A percentile compares a stretch with the other conserved stretches of the same genome.
These are phyloP conservation scores for Nothophoma quercina DNA, from an alignment of 2,329 filamentous ascomycete genomes.

Conservation along the genomic window DNA sequence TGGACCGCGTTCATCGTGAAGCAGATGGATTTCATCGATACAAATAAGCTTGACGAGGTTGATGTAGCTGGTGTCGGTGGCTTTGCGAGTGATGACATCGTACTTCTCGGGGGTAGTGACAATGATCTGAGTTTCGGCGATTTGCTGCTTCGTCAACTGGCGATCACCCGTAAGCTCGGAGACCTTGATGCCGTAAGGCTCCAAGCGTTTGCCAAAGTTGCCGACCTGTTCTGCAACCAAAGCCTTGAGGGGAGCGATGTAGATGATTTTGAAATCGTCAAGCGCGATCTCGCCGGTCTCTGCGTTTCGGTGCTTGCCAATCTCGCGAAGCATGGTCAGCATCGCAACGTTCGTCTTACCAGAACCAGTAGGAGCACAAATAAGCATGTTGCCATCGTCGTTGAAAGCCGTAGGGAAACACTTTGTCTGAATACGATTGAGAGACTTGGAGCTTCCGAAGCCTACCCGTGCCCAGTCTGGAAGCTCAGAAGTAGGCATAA, in stretches of 20 bases:
- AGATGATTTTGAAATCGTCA: conserved; percentile 98
- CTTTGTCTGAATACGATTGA: conserved; percentile 95
- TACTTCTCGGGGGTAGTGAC: conserved; percentile 99
- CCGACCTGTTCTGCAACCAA: conserved; percentile 97
- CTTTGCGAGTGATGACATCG: conserved; percentile 98
- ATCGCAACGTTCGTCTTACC: conserved; percentile 99
- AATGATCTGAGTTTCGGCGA: conserved; percentile 96
- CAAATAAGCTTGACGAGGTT: conserved; percentile 95
- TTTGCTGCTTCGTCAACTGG: conserved; percentile 98
- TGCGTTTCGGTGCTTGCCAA: conserved; percentile 91
- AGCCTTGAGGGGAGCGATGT: conserved; percentile 94
- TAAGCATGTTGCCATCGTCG: conserved; percentile 95
- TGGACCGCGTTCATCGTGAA: conserved; percentile 96
- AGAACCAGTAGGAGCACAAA: conserved; percentile 95
- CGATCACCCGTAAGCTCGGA: conserved; percentile 97
- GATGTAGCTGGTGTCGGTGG: conserved; percentile 95
- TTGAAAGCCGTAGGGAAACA: conserved; percentile 91
- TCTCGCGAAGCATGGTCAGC: conserved; percentile 93
- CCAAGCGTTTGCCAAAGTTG: conserved; percentile 91
- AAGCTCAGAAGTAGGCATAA: conserved; percentile 83
- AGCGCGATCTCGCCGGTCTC: conserved; percentile 92
- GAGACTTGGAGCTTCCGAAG: conserved; percentile 83
- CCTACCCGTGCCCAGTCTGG: conserved; percentile 90
- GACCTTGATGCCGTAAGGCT: conserved; percentile 89
- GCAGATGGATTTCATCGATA: conserved; percentile 96